Conservation (phyloP, 176 grass and related monocot species). For the Phyllostachys edulis region DNA sequence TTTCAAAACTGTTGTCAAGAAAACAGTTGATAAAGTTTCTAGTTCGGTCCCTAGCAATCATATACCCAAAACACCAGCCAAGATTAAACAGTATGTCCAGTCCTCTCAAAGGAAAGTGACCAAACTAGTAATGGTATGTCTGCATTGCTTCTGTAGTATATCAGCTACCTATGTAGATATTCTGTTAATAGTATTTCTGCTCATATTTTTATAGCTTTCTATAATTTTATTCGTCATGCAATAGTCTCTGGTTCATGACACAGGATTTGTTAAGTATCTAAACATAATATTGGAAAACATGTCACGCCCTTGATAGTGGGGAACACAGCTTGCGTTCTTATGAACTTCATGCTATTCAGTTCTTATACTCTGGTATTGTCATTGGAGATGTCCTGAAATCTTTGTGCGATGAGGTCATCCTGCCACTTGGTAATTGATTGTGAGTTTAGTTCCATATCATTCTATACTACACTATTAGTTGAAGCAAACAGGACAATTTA, state of each 20-base stretch:
- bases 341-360: constrained; percentile 20
- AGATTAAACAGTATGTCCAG: constrained; percentile 85
- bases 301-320: constrained; percentile 14
- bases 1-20: constrained; percentile 96
- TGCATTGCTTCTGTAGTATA: constrained; percentile 30
- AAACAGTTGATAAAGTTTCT: constrained; percentile 98
- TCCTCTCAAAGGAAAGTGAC: constrained; percentile 87
- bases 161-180: constrained; percentile 27
- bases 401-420: neutral
- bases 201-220: constrained; percentile 21
- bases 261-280: constrained; percentile 15
- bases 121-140: constrained; percentile 96
- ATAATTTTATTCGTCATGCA: neutral
- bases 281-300: neutral
- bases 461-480: neutral
- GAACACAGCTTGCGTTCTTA: constrained; percentile 5
- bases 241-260: constrained; percentile 6
- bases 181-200: constrained; percentile 32
- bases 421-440: constrained; percentile 7
- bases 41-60: constrained; percentile 69
- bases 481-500: neutral
- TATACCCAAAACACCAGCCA: constrained; percentile 79
- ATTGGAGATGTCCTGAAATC: constrained; percentile 4
- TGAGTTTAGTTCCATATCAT: neutral
- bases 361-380: neutral